phyloP scores from a whole-genome alignment of 192 early-diverging fungal species.

The Coemansia sp. region DNA sequence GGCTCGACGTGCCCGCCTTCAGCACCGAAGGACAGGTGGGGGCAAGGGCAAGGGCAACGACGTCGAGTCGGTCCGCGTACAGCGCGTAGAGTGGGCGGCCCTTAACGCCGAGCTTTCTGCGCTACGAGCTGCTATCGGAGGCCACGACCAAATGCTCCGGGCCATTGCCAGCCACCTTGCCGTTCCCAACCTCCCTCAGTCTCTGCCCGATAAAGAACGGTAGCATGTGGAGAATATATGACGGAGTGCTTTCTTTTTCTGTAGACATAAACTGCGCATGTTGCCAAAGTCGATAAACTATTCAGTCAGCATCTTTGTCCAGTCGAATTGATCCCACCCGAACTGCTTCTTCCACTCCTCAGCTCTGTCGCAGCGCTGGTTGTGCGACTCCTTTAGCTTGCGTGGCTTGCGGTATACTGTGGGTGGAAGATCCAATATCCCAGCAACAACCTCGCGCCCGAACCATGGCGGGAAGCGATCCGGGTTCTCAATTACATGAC shows the following conservation, averaged over 20 bases:
- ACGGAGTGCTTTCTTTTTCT: not conserved
- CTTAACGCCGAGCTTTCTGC: constrained; percentile 31
- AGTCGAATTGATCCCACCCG: constrained; percentile 78
- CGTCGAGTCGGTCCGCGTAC: constrained; percentile 6
- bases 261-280: not conserved
- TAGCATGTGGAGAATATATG: not conserved
- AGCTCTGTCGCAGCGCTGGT: constrained; percentile 47
- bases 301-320: constrained; percentile 59
- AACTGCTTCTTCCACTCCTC: constrained; percentile 54
- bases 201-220: not conserved
- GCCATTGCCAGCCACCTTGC: constrained; percentile 35
- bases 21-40: not conserved
- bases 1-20: not conserved
- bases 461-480: constrained; percentile 81
- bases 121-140: constrained; percentile 14
- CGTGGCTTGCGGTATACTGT: constrained; percentile 69
- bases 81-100: constrained; percentile 31
- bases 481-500: constrained; percentile 92
- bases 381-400: constrained; percentile 49
- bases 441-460: constrained; percentile 80
- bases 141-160: constrained; percentile 22
- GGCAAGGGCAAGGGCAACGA: constrained; percentile 17
- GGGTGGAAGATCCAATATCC: constrained; percentile 75
- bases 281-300: not conserved
- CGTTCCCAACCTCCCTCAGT: not conserved